Conservation (phyloP, 768 basidiomycete genomes). For the Tulasnella sp. region DNA sequence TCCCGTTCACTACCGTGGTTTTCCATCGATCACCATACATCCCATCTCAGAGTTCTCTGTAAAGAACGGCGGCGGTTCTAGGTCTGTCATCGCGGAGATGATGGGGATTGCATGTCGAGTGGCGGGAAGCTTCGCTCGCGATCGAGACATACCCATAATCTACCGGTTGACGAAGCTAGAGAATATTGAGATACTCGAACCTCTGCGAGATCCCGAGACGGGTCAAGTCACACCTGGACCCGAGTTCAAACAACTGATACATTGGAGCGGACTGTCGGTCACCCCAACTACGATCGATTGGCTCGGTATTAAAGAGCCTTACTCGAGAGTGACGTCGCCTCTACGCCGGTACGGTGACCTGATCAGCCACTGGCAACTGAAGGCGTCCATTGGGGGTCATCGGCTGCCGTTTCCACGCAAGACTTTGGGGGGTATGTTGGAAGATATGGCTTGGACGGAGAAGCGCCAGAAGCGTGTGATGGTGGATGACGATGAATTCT, state of each 20-base stretch:
- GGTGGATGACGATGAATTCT: conserved; percentile 29
- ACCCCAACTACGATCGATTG: conserved; percentile 49
- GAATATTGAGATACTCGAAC: neutral
- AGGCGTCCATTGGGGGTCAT: conserved; percentile 31
- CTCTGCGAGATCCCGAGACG: neutral
- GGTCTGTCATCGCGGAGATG: conserved; percentile 9
- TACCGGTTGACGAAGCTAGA: neutral
- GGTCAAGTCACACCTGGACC: neutral
- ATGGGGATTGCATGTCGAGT: conserved; percentile 8
- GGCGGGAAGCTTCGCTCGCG: neutral
- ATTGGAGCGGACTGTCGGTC: neutral
- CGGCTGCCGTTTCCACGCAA: conserved; percentile 35
- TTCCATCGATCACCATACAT: neutral
- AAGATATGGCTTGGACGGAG: conserved; percentile 32
- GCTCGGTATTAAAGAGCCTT: conserved; percentile 72
- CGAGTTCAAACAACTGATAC: neutral
- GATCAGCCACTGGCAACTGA: conserved; percentile 88
- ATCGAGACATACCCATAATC: neutral
- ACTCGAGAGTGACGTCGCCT: conserved; percentile 75
- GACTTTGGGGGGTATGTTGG: conserved; percentile 36
- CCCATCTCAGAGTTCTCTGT: neutral
- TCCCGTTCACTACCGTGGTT: neutral
- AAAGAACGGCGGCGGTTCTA: conserved; percentile 1
- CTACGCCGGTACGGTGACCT: conserved; percentile 77
- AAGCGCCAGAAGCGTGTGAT: conserved; percentile 26